A percentile compares a stretch with the other conserved stretches of the same genome.
Evolutionary conservation across 2,329 filamentous ascomycete species (phyloP).

Genomic region (Colletotrichum costaricense): DNA sequence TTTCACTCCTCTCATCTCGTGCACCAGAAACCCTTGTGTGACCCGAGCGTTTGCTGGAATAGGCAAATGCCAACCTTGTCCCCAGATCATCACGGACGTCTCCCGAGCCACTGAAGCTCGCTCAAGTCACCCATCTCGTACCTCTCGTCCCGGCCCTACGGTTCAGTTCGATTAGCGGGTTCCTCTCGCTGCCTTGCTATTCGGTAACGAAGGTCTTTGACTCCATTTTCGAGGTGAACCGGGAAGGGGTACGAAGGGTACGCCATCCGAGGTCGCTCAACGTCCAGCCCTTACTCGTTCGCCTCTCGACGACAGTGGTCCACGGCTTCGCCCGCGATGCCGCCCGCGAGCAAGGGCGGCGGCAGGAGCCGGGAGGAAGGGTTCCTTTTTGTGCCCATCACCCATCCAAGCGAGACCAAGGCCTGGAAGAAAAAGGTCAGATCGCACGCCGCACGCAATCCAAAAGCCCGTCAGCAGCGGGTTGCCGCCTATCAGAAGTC

Average conservation of each 20-base stretch:
- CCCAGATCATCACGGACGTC: background rate
- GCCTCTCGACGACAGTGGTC: background rate
- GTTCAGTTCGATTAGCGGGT: background rate
- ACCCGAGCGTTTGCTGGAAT: conserved; percentile 6
- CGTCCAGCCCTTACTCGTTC: background rate
- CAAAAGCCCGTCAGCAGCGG: conserved; percentile 19
- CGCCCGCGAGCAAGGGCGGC: background rate
- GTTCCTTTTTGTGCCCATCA: conserved; percentile 38
- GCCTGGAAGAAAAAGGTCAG: conserved; percentile 35
- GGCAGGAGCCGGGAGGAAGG: background rate
- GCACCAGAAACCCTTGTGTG: background rate
- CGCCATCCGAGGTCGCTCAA: background rate
- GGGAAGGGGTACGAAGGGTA: background rate
- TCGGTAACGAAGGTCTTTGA: background rate
- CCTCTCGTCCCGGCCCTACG: background rate
- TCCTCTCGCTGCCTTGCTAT: background rate
- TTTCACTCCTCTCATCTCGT: background rate
- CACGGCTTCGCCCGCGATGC: background rate
- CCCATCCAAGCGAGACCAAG: conserved; percentile 32
- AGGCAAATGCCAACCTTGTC: conserved; percentile 7
- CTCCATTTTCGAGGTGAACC: background rate
- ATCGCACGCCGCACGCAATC: conserved; percentile 38
- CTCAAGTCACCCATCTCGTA: background rate
- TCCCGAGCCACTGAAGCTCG: background rate
- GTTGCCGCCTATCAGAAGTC: conserved; percentile 30